phyloP scores from a whole-genome alignment of 2,329 filamentous ascomycete species.

The Neobulgaria alba region DNA sequence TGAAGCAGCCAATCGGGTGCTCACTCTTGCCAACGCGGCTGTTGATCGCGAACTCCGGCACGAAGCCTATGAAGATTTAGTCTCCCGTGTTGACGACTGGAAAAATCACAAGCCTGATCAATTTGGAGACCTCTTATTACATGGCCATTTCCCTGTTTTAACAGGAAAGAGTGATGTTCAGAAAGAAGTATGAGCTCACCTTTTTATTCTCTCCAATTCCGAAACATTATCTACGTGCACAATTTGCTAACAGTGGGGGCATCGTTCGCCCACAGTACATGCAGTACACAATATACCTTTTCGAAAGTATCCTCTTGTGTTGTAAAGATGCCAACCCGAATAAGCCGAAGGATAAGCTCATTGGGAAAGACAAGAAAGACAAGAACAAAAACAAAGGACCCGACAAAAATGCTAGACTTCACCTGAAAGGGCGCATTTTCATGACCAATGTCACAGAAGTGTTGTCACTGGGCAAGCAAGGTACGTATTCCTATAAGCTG shows the following conservation, averaged over 20 bases:
- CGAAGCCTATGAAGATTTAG: constrained; percentile 76
- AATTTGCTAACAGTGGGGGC: constrained; percentile 21
- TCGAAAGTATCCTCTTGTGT: constrained; percentile 89
- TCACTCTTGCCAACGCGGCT: constrained; percentile 81
- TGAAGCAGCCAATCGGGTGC: constrained; percentile 70
- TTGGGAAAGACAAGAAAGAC: constrained; percentile 66
- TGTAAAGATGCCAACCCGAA: constrained; percentile 90
- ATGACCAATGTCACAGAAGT: constrained; percentile 98
- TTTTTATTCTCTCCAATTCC: not conserved
- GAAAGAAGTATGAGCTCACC: constrained; percentile 49
- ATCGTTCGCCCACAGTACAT: constrained; percentile 14
- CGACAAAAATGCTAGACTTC: constrained; percentile 64
- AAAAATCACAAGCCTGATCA: constrained; percentile 83
- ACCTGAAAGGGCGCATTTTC: constrained; percentile 94
- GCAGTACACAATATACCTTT: constrained; percentile 95
- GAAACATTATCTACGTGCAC: constrained; percentile 10
- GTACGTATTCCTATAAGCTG: constrained; percentile 40
- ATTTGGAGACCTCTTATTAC: constrained; percentile 83
- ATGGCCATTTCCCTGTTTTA: constrained; percentile 85
- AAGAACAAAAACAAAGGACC: constrained; percentile 63
- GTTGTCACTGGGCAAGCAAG: constrained; percentile 77
- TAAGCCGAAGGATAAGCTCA: constrained; percentile 71
- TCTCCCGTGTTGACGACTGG: constrained; percentile 86
- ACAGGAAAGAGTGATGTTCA: constrained; percentile 86
- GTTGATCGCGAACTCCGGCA: constrained; percentile 80